Conservation (phyloP, 164 flowering plant species). For the Warburgia ugandensis region DNA sequence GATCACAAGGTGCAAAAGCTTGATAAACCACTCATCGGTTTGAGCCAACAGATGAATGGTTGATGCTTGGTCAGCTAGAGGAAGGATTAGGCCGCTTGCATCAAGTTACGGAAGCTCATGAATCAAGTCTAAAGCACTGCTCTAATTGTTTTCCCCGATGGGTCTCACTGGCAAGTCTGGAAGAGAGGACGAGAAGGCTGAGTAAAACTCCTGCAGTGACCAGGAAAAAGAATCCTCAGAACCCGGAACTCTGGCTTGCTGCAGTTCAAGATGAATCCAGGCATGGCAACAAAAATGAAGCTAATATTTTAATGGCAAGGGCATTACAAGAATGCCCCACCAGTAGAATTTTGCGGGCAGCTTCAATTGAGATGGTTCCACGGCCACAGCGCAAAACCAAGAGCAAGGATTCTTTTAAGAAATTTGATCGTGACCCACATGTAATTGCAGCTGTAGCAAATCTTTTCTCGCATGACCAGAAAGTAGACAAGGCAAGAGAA, state of each 20-base stretch:
- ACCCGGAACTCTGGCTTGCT: constrained; percentile 88
- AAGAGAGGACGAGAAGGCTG: constrained; percentile 73
- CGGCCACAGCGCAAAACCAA: constrained; percentile 70
- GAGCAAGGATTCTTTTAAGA: constrained; percentile 68
- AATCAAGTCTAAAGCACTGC: constrained; percentile 66
- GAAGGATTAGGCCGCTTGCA: constrained; percentile 52
- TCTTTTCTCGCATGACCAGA: constrained; percentile 84
- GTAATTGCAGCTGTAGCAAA: constrained; percentile 79
- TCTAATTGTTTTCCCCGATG: constrained; percentile 64
- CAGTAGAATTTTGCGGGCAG: constrained; percentile 91
- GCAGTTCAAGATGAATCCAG: constrained; percentile 70
- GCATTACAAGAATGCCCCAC: constrained; percentile 87
- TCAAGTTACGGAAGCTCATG: constrained; percentile 61
- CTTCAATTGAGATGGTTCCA: constrained; percentile 80
- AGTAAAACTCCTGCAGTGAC: constrained; percentile 78
- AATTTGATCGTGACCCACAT: constrained; percentile 74
- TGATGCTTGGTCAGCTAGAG: constrained; percentile 90
- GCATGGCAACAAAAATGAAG: constrained; percentile 81
- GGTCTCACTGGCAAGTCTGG: constrained; percentile 79
- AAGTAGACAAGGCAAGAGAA: constrained; percentile 75
- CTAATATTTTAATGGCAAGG: constrained; percentile 79
- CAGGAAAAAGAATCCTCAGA: constrained; percentile 77
- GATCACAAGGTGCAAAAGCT: too few relatives aligned
- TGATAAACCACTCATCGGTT: too few relatives aligned
- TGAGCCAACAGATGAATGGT: too few relatives aligned